A percentile compares a stretch with the other conserved stretches of the same genome.
Evolutionary conservation across 176 grass and related monocot species (phyloP).

Genomic region (Oryza meyeriana): DNA sequence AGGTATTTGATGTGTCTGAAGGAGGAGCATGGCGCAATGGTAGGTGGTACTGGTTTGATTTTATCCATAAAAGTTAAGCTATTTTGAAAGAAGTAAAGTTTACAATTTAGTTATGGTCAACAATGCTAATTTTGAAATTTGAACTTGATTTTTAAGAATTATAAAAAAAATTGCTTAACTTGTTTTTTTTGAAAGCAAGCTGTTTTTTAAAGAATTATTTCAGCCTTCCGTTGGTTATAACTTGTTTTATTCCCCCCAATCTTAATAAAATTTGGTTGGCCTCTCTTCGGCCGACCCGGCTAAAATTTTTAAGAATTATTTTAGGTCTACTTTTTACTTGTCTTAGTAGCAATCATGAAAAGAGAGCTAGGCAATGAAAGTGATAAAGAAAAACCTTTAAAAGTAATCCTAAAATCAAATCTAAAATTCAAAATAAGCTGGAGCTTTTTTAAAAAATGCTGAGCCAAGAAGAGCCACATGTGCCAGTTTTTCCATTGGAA

Average conservation of each 20-base stretch:
- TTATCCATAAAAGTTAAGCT: constrained; percentile 16
- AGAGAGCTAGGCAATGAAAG: neutral
- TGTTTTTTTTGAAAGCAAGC: too few species aligned
- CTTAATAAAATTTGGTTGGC: too few species aligned
- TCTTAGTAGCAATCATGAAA: neutral
- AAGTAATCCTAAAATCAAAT: neutral
- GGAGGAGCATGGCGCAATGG: constrained; percentile 69
- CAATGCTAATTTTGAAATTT: neutral
- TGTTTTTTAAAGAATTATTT: too few species aligned
- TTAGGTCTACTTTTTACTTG: neutral
- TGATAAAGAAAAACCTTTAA: too few species aligned
- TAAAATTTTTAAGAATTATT: neutral
- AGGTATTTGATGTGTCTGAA: constrained; percentile 51
- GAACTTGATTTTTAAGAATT: neutral
- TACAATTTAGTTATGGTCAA: constrained; percentile 3
- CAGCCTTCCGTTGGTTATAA: too few species aligned
- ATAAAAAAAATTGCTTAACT: too few species aligned
- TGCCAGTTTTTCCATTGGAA: constrained; percentile 12
- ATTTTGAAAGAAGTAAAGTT: constrained; percentile 26
- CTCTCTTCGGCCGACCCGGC: too few species aligned
- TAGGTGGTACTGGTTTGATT: constrained; percentile 39
- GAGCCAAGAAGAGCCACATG: neutral
- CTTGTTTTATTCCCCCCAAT: too few species aligned
- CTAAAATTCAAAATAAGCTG: neutral
- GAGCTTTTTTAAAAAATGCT: neutral